Evolutionary conservation across 768 basidiomycete species (phyloP).

Genomic region (Xanthoconium purpureum): DNA sequence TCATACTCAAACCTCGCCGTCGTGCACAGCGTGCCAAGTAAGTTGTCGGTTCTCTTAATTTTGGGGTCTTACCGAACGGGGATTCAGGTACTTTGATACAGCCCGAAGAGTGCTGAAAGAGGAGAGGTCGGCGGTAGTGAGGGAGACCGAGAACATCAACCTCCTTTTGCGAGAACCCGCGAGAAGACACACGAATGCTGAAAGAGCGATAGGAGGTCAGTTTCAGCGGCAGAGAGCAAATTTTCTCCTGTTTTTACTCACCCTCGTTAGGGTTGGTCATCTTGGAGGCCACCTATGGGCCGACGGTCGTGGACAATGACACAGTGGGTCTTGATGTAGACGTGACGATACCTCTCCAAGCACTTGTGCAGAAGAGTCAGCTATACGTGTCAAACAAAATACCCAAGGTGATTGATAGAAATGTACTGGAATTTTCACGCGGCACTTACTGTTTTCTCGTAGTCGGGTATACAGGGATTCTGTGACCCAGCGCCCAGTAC

Average conservation of each 20-base stretch:
- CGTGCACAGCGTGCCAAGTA: slow-evolving; percentile 55
- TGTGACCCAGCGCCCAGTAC: slow-evolving; percentile 78
- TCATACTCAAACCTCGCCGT: slow-evolving; percentile 54
- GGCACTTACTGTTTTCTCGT: slow-evolving; percentile 7
- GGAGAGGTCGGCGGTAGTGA: slow-evolving; percentile 57
- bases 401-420: slow-evolving; percentile 53
- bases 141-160: slow-evolving; percentile 61
- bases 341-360: slow-evolving; percentile 79
- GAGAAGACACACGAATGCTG: slow-evolving; percentile 56
- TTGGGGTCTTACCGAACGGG: slow-evolving; percentile 15
- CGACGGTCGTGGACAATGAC: slow-evolving; percentile 47
- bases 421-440: not conserved
- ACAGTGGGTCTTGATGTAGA: slow-evolving; percentile 60
- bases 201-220: slow-evolving; percentile 66
- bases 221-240: slow-evolving; percentile 9
- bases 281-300: slow-evolving; percentile 70
- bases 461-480: slow-evolving; percentile 84
- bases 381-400: slow-evolving; percentile 73
- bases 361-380: slow-evolving; percentile 75
- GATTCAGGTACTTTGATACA: slow-evolving; percentile 59
- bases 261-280: slow-evolving; percentile 64
- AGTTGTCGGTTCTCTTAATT: slow-evolving; percentile 12
- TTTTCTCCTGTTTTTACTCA: slow-evolving; percentile 15
- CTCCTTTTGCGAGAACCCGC: slow-evolving; percentile 67
- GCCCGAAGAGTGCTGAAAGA: slow-evolving; percentile 62